Percentiles rank a stretch among this genome's conserved stretches.
Evolutionary conservation across 768 basidiomycete genomes (phyloP).

Genomic region (Calocera viscosa): DNA sequence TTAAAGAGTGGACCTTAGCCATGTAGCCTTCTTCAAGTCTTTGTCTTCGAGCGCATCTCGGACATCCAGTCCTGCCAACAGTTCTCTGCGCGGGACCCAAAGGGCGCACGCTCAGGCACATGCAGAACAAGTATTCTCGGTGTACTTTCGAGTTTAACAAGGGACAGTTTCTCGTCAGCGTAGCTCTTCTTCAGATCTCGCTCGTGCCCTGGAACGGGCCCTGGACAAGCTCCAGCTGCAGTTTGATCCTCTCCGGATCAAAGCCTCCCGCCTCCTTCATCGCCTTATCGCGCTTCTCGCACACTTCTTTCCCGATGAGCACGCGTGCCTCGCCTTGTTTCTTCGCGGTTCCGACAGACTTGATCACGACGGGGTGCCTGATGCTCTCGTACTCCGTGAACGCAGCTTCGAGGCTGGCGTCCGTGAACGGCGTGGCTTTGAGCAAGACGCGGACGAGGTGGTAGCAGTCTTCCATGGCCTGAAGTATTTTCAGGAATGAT

Average conservation of each 20-base stretch:
- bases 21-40: no score
- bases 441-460: background rate
- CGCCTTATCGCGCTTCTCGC: constrained; percentile 24
- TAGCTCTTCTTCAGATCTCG: background rate
- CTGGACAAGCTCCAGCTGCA: constrained; percentile 38
- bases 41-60: no score
- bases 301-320: constrained; percentile 28
- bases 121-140: no score
- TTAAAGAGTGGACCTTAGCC: no score
- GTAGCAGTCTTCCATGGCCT: constrained; percentile 4
- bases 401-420: constrained; percentile 25
- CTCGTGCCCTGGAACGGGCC: constrained; percentile 19
- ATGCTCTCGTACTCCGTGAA: constrained; percentile 21
- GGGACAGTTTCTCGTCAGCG: no score
- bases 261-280: constrained; percentile 34
- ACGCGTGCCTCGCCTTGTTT: constrained; percentile 16
- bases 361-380: background rate
- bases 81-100: no score
- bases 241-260: constrained; percentile 36
- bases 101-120: no score
- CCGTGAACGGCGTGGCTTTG: constrained; percentile 17
- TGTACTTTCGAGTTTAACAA: no score
- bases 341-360: background rate
- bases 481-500: background rate
- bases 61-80: no score